These are phyloP conservation scores for Stemphylium lycopersici DNA, from an alignment of 2,329 filamentous ascomycete species.

Conservation along the genomic window DNA sequence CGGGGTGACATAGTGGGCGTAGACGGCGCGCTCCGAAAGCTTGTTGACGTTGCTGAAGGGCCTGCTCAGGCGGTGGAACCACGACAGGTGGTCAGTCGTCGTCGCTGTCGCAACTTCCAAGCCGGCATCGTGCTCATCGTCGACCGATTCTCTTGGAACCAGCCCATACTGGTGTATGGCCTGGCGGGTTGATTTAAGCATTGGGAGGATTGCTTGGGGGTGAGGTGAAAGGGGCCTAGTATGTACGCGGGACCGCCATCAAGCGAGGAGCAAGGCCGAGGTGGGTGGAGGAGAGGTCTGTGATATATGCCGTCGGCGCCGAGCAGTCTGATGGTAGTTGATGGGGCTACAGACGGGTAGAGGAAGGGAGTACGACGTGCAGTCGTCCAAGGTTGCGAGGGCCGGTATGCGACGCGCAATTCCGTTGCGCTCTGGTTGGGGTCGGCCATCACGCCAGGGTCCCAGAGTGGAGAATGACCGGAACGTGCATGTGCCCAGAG, in stretches of 20 bases:
- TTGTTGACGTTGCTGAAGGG: conserved; percentile 32
- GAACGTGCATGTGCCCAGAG: not conserved
- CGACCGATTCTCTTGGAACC: conserved; percentile 38
- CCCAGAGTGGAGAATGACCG: not conserved
- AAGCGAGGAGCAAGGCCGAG: conserved; percentile 1
- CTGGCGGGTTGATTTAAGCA: conserved; percentile 26
- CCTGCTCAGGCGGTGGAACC: conserved; percentile 29
- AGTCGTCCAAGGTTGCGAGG: not conserved
- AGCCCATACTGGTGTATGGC: conserved; percentile 42
- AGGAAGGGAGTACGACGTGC: not conserved
- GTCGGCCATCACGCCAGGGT: conserved; percentile 5
- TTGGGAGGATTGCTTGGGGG: conserved; percentile 11
- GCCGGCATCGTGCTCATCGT: conserved; percentile 26
- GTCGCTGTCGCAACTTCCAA: conserved; percentile 18
- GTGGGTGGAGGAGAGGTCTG: not conserved
- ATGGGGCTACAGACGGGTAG: not conserved
- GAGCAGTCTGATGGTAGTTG: not conserved
- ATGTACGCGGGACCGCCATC: conserved; percentile 11
- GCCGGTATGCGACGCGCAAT: conserved; percentile 6
- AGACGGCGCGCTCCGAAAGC: conserved; percentile 37
- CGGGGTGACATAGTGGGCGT: conserved; percentile 42
- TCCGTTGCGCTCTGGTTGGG: not conserved
- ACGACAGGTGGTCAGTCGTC: conserved; percentile 26
- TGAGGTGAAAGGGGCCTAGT: conserved; percentile 13
- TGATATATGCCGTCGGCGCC: not conserved